phyloP scores from a whole-genome alignment of 2,329 filamentous ascomycete species.

The Coniochaeta hoffmannii region DNA sequence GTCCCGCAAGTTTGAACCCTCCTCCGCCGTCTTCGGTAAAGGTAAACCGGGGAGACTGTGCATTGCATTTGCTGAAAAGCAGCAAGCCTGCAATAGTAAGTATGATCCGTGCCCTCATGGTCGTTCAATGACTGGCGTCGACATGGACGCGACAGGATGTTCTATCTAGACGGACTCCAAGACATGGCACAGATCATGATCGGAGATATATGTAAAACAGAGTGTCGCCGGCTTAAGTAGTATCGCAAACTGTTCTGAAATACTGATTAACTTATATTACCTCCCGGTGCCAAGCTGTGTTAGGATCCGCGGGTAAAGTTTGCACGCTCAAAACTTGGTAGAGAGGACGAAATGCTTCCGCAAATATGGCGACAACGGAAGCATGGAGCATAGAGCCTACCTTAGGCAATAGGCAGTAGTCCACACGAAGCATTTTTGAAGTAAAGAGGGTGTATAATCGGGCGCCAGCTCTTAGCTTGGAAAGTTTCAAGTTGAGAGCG shows the following conservation, averaged over 20 bases:
- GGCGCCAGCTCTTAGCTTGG: too few relatives aligned
- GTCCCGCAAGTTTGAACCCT: conserved; percentile 14
- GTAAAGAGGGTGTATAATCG: too few relatives aligned
- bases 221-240: too few relatives aligned
- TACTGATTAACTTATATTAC: neutral
- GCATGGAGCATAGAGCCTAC: too few relatives aligned
- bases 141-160: neutral
- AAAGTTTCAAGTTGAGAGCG: too few relatives aligned
- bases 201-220: neutral
- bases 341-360: too few relatives aligned
- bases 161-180: neutral
- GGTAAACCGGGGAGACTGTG: conserved; percentile 5
- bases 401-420: too few relatives aligned
- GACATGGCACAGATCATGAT: neutral
- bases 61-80: neutral
- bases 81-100: neutral
- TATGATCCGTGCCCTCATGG: neutral
- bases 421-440: too few relatives aligned
- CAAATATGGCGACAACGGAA: too few relatives aligned
- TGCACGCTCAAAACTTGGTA: too few relatives aligned
- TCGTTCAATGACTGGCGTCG: neutral
- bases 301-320: neutral
- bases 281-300: neutral
- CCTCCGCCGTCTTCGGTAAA: conserved; percentile 8
- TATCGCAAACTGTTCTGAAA: too few relatives aligned